Base-by-base conservation (phyloP, 345 rosid species). In the Streptanthus diversifolius region DNA sequence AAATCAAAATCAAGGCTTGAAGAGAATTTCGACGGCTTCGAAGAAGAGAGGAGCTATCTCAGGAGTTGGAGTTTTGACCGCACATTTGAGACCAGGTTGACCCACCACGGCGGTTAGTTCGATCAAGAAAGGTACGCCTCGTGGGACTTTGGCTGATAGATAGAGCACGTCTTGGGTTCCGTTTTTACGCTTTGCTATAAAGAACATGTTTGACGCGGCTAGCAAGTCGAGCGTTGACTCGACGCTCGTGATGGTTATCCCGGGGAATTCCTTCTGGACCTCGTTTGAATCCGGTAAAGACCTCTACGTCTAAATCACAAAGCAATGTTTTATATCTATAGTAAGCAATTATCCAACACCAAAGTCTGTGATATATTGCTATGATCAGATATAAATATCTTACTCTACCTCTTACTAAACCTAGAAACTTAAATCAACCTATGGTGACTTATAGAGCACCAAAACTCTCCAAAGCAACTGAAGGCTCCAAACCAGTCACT, bases 91-190 rank as follows among this genome's bases (percentile, higher is more conserved):
- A 14, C 95, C 96, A 0, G 91, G 88, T 30, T 74, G 86, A 36
- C 97, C 93, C 9, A 89, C 67, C 14, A 73, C 79, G 22, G 93
- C 83, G 5, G 98, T 88, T 57, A 93, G 86, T 49, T 93, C 98
- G 12, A 88, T 79, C 81, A 93, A 76, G 79, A 93, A 77, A 0
- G 96, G 90, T 48, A 91, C 53, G n/a, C 84, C 97, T 51, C 75
- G 79, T 5, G 98, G 93, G 66, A 86, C 84, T 77, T 85, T 91
- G 13, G 95, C 82, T 0, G 98, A 89, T 77, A 91, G 89, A 81
- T 93, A 91, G 76, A 88, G 83, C 10, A 91, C 96, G 29, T 93
- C 98, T 71, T 91, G 97, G 80, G 85, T 91, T 2, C 87, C 96
- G 10, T 91, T 86, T 76, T 93, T 93, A 73, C 95, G 87, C 81